Percentiles rank a stretch among this genome's conserved stretches.
These are phyloP conservation scores for Candida glucosophila DNA, from an alignment of 1,139 yeast genomes.

Conservation along the genomic window DNA sequence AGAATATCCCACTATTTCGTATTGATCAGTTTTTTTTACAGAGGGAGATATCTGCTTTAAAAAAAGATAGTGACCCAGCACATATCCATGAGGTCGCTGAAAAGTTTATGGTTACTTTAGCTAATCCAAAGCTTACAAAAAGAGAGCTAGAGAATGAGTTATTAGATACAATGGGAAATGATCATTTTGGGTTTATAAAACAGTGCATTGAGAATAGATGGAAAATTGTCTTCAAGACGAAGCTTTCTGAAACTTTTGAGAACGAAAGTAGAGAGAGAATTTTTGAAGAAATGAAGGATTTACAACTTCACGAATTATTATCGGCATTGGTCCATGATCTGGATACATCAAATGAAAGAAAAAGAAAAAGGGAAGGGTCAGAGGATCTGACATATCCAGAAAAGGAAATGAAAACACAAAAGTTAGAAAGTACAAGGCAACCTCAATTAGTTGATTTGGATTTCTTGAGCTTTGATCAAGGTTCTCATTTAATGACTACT, in stretches of 20 bases:
- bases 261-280: constrained; percentile 23
- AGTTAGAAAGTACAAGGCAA: too few species aligned
- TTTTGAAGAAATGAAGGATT: constrained; percentile 13
- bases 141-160: constrained; percentile 44
- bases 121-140: constrained; percentile 17
- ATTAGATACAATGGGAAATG: constrained; percentile 41
- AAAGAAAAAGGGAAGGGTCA: background rate
- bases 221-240: constrained; percentile 47
- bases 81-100: constrained; percentile 10
- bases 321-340: too few species aligned
- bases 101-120: constrained; percentile 11
- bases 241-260: constrained; percentile 27
- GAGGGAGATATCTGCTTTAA: constrained; percentile 10
- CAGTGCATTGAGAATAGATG: constrained; percentile 44
- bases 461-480: constrained; percentile 59
- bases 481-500: constrained; percentile 59
- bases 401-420: too few species aligned
- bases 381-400: too few species aligned
- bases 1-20: constrained; percentile 10
- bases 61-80: constrained; percentile 9
- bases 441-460: constrained; percentile 61
- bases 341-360: background rate
- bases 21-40: constrained; percentile 19
- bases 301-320: constrained; percentile 9
- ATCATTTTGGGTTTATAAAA: constrained; percentile 41